Percentiles rank a stretch among this genome's conserved stretches.
phyloP scores from a whole-genome alignment of 1,139 yeast genomes.

The Yamadazyma mexicana region DNA sequence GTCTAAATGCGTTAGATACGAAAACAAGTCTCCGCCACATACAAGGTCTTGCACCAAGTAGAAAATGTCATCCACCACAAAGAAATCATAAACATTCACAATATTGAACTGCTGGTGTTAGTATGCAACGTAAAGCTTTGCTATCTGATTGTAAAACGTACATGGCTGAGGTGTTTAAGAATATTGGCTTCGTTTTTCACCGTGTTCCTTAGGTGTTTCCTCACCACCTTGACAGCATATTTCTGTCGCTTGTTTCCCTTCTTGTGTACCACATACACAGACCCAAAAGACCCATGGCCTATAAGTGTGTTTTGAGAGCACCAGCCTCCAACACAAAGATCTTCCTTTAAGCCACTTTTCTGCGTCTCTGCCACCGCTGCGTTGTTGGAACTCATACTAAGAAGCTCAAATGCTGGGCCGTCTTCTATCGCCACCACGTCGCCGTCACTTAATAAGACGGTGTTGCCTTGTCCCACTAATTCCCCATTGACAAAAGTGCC shows the following conservation, averaged over 20 bases:
- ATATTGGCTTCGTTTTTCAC: conserved; percentile 42
- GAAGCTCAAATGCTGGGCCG: conserved; percentile 22
- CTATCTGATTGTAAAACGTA: conserved; percentile 19
- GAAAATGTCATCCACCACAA: conserved; percentile 34
- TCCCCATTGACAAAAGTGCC: conserved; percentile 50
- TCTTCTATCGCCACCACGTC: conserved; percentile 43
- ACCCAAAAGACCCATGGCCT: conserved; percentile 66
- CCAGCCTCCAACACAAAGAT: conserved; percentile 33
- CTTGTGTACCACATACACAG: conserved; percentile 36
- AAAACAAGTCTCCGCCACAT: conserved; percentile 67
- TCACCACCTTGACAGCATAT: conserved; percentile 56
- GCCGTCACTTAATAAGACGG: conserved; percentile 40
- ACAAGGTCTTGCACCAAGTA: conserved; percentile 53
- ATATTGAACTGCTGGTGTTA: conserved; percentile 39
- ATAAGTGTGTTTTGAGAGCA: conserved; percentile 39
- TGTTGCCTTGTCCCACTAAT: conserved; percentile 28
- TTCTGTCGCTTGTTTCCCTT: conserved; percentile 14
- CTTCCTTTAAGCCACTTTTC: neutral
- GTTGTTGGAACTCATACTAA: conserved; percentile 4
- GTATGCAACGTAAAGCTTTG: conserved; percentile 10
- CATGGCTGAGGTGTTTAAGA: conserved; percentile 36
- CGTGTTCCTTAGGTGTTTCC: conserved; percentile 16
- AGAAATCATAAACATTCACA: conserved; percentile 40
- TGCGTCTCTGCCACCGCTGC: neutral
- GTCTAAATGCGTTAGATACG: conserved; percentile 51